Conservation (phyloP, 164 flowering plant species). For the Aristolochia californica region DNA sequence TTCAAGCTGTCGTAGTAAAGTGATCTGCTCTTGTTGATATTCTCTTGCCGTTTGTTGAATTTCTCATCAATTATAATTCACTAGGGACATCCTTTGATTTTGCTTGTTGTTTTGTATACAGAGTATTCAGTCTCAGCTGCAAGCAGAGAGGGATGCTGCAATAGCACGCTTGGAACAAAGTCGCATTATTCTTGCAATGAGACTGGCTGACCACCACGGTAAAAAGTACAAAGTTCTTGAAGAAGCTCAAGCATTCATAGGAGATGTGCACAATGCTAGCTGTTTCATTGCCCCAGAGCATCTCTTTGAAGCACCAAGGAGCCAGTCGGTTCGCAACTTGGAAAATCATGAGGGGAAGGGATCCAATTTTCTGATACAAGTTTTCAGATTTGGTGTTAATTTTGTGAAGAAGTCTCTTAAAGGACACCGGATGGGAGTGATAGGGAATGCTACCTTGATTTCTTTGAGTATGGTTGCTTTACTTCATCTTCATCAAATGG, state of each 20-base stretch:
- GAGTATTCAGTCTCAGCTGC: conserved; percentile 78
- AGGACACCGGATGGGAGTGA: conserved; percentile 43
- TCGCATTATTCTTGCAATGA: conserved; percentile 74
- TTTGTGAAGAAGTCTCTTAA: conserved; percentile 48
- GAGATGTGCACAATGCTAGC: conserved; percentile 44
- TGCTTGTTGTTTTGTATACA: conserved; percentile 12
- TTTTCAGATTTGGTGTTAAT: conserved; percentile 40
- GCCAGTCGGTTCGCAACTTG: conserved; percentile 23
- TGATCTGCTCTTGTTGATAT: no score
- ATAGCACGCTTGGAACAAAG: conserved; percentile 86
- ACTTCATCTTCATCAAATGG: conserved; percentile 18
- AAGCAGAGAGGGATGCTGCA: conserved; percentile 88
- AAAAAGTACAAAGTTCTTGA: conserved; percentile 80
- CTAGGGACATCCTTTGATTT: no score
- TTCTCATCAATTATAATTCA: no score
- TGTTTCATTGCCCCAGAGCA: conserved; percentile 50
- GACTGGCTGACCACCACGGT: conserved; percentile 83
- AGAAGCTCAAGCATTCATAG: conserved; percentile 81
- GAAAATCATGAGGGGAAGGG: conserved; percentile 21
- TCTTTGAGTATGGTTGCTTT: conserved; percentile 67
- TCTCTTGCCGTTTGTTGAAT: not conserved
- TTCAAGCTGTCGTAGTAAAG: no score
- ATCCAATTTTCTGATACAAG: conserved; percentile 34
- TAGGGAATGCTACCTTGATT: conserved; percentile 77
- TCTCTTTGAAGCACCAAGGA: conserved; percentile 26